Evolutionary conservation across 495 filamentous ascomycete species (phyloP), one percentile per base, ranked within the genome.

Genomic region (Talaromyces proteolyticus): DNA sequence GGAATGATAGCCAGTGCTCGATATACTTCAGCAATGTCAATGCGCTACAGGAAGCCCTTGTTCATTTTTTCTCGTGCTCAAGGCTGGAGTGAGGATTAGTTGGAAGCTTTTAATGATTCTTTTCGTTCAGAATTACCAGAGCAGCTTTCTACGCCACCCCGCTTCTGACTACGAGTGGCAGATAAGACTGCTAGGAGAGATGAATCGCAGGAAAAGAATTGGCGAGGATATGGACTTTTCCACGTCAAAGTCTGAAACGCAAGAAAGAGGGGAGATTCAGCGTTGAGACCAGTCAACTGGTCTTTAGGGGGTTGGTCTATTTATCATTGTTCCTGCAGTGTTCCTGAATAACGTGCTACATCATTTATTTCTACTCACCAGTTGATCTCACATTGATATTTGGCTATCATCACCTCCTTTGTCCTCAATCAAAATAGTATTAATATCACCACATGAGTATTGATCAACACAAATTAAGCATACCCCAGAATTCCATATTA

Each of bases 151-250:
- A 23, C 44, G 16, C 39, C 39, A 42, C 39, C 39, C 5, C 16
- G 17, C 24, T 1, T 17, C 24, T 16, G 25, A 46, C 44, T 29
- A 46, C 17, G 24, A 26, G 25, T 46, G 44, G 44, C 44, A 47
- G 44, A 20, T 47, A 16, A 47, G 20, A 37, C 23, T 46, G 18
- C 14, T 47, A 37, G 44, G 36, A 38, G 44, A 47, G 44, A 47
- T 36, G 44, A 47, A 47, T 47, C 44, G 26, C 4, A 47, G 44
- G 26, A 47, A 47, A 36, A 37, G 6, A 47, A 47, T 47, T 34
- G 26, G 44, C 16, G 44, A 47, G 25, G 19, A 47, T 21, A 47
- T 47, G 25, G 16, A 22, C 21, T 24, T 44, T 19, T 29, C 26
- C 26, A 29, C 26, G 12, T 29, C 26, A 29, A 5, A 12, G 6